These are phyloP conservation scores for Aspergillus udagawae DNA, from an alignment of 2,329 filamentous ascomycete genomes.

Conservation along the genomic window DNA sequence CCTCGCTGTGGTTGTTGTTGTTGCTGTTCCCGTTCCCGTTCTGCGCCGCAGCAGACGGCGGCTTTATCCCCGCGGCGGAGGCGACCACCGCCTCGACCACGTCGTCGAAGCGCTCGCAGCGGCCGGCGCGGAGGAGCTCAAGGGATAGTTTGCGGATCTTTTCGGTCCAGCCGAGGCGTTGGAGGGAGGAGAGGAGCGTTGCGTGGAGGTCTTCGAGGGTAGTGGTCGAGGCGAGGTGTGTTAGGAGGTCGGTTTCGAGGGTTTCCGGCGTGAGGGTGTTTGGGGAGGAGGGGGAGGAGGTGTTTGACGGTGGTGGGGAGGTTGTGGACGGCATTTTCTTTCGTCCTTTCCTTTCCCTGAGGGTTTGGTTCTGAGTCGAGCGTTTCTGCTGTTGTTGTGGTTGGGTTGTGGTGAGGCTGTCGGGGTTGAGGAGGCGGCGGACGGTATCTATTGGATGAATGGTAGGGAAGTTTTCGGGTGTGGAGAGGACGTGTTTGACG, in stretches of 20 bases:
- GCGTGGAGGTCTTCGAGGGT: slow-evolving; percentile 55
- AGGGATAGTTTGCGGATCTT: slow-evolving; percentile 52
- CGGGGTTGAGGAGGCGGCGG: background rate
- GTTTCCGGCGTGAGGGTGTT: slow-evolving; percentile 36
- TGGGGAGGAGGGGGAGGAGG: slow-evolving; percentile 16
- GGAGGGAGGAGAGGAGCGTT: slow-evolving; percentile 52
- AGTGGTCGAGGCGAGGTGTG: slow-evolving; percentile 45
- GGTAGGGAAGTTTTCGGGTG: background rate
- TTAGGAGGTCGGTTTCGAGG: slow-evolving; percentile 36
- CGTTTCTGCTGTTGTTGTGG: background rate
- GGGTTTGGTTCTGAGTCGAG: background rate
- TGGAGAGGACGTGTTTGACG: background rate
- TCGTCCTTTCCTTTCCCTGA: background rate
- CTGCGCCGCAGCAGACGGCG: slow-evolving; percentile 22
- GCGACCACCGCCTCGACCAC: slow-evolving; percentile 52
- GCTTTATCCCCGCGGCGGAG: slow-evolving; percentile 36
- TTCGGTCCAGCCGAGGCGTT: slow-evolving; percentile 57
- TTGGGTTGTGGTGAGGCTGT: background rate
- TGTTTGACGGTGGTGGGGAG: background rate
- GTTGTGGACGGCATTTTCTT: slow-evolving; percentile 10
- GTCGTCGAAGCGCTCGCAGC: slow-evolving; percentile 55
- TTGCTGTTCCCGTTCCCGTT: slow-evolving; percentile 5
- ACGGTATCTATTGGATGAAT: background rate
- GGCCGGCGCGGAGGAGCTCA: slow-evolving; percentile 54
- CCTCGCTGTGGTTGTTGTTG: slow-evolving; percentile 22